Percentiles rank a stretch among this genome's conserved stretches.
phyloP scores from a whole-genome alignment of 176 grass and related monocot species.

The Musa schizocarpa region DNA sequence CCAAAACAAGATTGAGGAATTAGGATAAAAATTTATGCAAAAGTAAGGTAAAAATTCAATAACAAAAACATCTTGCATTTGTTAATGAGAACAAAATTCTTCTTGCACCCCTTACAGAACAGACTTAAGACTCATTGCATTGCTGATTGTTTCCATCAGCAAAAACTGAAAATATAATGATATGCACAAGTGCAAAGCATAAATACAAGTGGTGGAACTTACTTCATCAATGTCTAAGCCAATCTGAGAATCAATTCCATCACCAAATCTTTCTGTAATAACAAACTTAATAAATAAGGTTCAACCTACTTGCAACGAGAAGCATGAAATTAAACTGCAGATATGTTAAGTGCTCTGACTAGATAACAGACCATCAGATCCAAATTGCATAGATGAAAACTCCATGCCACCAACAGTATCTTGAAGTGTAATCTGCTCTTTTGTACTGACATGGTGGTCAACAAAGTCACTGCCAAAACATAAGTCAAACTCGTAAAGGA shows the following conservation, averaged over 20 bases:
- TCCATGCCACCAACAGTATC: slow-evolving; percentile 74
- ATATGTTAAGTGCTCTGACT: slow-evolving; percentile 5
- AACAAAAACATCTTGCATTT: no score
- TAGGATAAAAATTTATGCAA: no score
- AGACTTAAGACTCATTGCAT: no score
- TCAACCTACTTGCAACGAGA: slow-evolving; percentile 9
- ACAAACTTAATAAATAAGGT: slow-evolving; percentile 23
- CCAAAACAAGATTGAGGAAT: no score
- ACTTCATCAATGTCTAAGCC: slow-evolving; percentile 97
- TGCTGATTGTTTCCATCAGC: no score
- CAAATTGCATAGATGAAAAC: slow-evolving; percentile 82
- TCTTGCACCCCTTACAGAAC: no score
- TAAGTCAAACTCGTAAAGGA: slow-evolving; percentile 19
- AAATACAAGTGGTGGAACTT: neutral
- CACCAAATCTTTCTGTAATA: slow-evolving; percentile 87
- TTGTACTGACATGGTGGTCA: slow-evolving; percentile 90
- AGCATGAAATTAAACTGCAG: slow-evolving; percentile 6
- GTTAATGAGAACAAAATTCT: no score
- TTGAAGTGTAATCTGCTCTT: slow-evolving; percentile 99
- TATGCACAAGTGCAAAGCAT: neutral
- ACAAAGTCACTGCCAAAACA: slow-evolving; percentile 46
- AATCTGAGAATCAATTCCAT: slow-evolving; percentile 93
- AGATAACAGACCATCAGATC: slow-evolving; percentile 75
- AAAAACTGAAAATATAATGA: no score
- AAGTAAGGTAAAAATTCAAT: no score